phyloP scores from a whole-genome alignment of 371 early-diverging fungal species.

The Mucor irregularis region DNA sequence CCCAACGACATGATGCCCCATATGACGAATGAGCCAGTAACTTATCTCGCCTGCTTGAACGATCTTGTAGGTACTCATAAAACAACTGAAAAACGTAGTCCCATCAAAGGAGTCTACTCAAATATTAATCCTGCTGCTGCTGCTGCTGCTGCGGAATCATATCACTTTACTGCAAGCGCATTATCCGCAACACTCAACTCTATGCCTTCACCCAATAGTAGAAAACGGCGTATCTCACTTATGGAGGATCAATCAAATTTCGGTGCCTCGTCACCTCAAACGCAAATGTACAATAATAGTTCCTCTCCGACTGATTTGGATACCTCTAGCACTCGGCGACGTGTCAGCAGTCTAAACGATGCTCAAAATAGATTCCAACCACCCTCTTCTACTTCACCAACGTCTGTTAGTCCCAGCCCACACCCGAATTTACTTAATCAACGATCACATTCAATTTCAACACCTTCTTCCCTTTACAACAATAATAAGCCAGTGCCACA shows the following conservation, averaged over 20 bases:
- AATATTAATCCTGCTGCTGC: conserved; percentile 7
- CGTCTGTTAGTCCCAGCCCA: not conserved
- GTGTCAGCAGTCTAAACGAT: conserved; percentile 42
- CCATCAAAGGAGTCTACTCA: conserved; percentile 2
- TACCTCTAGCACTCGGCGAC: conserved; percentile 23
- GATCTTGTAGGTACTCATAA: conserved; percentile 80
- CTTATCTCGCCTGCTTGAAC: conserved; percentile 75
- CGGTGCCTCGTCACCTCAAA: not conserved
- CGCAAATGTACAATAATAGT: not conserved
- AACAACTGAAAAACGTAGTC: conserved; percentile 58
- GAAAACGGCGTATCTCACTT: conserved; percentile 10
- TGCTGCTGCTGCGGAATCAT: conserved; percentile 47
- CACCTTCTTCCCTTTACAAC: conserved; percentile 1
- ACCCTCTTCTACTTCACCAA: not conserved
- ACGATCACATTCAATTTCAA: conserved; percentile 17
- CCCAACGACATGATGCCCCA: conserved; percentile 48
- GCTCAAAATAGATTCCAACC: conserved; percentile 5
- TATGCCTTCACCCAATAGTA: not conserved
- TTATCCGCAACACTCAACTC: conserved; percentile 12
- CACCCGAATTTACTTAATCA: not conserved
- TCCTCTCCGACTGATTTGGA: not conserved
- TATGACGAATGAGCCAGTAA: conserved; percentile 45
- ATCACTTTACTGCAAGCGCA: conserved; percentile 43
- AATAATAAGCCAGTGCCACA: not conserved
- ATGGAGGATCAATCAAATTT: conserved; percentile 9